Percentiles rank a stretch among this genome's conserved stretches.
These are phyloP conservation scores for Loxodes magnus DNA, from an alignment of 73 alveolate species.

Conservation along the genomic window DNA sequence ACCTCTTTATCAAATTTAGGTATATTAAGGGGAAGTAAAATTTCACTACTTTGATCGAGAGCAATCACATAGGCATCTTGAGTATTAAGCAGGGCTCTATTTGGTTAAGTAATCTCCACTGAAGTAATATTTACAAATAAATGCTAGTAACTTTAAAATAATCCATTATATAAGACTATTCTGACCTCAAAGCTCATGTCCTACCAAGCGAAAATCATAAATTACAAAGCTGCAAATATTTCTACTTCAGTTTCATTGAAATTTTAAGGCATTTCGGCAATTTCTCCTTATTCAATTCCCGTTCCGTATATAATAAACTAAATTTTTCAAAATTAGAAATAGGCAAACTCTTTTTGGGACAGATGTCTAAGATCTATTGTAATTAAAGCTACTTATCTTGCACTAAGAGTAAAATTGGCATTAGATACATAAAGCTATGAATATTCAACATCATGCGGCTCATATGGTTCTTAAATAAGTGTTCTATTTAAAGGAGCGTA, in stretches of 20 bases:
- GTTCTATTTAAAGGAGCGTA: too few species aligned
- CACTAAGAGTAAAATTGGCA: conserved; percentile 38
- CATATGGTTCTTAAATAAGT: too few species aligned
- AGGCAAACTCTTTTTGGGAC: conserved; percentile 37
- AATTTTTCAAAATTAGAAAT: conserved; percentile 59
- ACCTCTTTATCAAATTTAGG: conserved; percentile 40
- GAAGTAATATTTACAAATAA: conserved; percentile 52
- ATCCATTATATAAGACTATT: conserved; percentile 56
- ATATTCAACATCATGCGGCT: neutral
- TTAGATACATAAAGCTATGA: conserved; percentile 15
- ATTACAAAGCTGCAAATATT: conserved; percentile 44
- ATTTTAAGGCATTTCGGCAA: conserved; percentile 64
- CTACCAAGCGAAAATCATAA: conserved; percentile 44
- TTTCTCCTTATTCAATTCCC: conserved; percentile 23
- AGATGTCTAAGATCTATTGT: conserved; percentile 63
- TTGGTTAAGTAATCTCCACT: conserved; percentile 53
- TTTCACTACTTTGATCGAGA: conserved; percentile 19
- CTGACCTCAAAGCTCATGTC: conserved; percentile 35
- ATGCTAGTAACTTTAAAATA: conserved; percentile 37
- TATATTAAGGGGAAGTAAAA: conserved; percentile 63
- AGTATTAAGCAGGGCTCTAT: conserved; percentile 50
- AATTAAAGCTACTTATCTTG: conserved; percentile 52
- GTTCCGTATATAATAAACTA: conserved; percentile 35
- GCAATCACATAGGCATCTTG: conserved; percentile 28
- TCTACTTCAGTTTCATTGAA: conserved; percentile 32